Base-by-base conservation (phyloP, 192 early-diverging fungal genomes). In the Backusella tarrabulga region DNA sequence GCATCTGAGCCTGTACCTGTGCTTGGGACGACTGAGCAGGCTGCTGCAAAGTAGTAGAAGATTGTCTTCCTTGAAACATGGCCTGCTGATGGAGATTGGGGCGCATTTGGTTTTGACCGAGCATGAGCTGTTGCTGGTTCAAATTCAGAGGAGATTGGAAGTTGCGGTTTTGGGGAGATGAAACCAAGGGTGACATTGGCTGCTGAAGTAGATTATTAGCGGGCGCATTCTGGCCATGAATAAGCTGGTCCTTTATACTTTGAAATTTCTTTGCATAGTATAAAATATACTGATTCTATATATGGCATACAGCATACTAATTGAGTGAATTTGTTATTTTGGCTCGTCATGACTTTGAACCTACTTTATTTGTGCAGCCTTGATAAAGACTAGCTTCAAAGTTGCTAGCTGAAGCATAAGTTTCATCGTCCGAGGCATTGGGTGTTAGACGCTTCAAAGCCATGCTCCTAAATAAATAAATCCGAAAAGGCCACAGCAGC, bases 281-380 rank as follows among this genome's bases (percentile, higher is more conserved):
- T 35, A 77, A 66, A 12, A 83, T 63, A 66, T 83, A 83, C 40
- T 83, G 73, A 35, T 79, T 83, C 81, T 83, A 67, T 35, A 21
- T 52, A 8, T 38, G 21, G 3, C 12, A 36, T 2, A 73, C 3
- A n/a, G 19, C 12, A 72, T 44, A 17, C 1, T 17, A 44, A 7
- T n/a, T 50, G 1, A 50, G 19, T 6, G 19, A 17, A 6, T 12
- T 29, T 72, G 71, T 32, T 34, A 11, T 26, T 14, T 29, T 63
- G 9, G 8, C 11, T 26, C 12, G 1, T 29, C 38, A 7, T 40
- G 38, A 3, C 29, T 29, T 26, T 12, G 4, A 63, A 44, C 79
- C 71, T 76, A 83, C 81, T 75, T 83, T 83, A 66, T 52, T 68
- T 23, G 74, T 79, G 36, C 77, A 76, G 67, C 72, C 41, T 23